Conservation (phyloP, 1,284 basidiomycete species). For the Thecaphora thlaspeos region DNA sequence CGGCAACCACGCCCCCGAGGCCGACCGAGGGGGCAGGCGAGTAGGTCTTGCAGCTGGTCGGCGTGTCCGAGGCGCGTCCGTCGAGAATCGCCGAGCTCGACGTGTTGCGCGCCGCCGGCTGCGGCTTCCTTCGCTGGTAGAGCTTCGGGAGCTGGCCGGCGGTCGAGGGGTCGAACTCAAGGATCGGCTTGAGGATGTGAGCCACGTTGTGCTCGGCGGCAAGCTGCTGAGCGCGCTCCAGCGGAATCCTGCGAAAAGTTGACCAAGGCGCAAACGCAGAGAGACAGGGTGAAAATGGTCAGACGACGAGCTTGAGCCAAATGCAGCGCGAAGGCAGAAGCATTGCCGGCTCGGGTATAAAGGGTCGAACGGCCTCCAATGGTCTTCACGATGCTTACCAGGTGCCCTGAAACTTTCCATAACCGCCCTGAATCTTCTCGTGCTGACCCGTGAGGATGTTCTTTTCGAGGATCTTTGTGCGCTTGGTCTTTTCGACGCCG, state of each 20-base stretch:
- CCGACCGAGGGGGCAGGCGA: slow-evolving; percentile 23
- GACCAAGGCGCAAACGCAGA: too few relatives aligned
- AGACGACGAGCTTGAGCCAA: too few relatives aligned
- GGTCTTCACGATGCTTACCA: slow-evolving; percentile 68
- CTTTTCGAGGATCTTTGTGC: slow-evolving; percentile 97
- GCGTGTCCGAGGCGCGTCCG: slow-evolving; percentile 11
- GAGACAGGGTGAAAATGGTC: too few relatives aligned
- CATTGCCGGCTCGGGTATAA: too few relatives aligned
- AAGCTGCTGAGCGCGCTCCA: slow-evolving; percentile 52
- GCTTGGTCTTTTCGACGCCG: slow-evolving; percentile 90
- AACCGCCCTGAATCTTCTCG: slow-evolving; percentile 98
- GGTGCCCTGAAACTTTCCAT: slow-evolving; percentile 98
- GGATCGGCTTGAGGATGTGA: slow-evolving; percentile 53
- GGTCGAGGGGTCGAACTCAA: slow-evolving; percentile 53
- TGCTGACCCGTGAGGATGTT: slow-evolving; percentile 93
- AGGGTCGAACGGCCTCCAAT: too few relatives aligned
- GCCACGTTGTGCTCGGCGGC: slow-evolving; percentile 54
- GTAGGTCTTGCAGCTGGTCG: slow-evolving; percentile 13
- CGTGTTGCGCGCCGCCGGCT: slow-evolving; percentile 35
- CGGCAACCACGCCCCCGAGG: slow-evolving; percentile 1
- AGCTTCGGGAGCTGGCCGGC: slow-evolving; percentile 45
- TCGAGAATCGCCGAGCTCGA: slow-evolving; percentile 32
- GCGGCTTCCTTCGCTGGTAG: slow-evolving; percentile 34
- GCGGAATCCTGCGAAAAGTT: slow-evolving; percentile 34
- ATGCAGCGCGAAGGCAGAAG: too few relatives aligned